These are phyloP conservation scores for Hirschioporus abietinus DNA, from an alignment of 768 basidiomycete species.

Conservation along the genomic window DNA sequence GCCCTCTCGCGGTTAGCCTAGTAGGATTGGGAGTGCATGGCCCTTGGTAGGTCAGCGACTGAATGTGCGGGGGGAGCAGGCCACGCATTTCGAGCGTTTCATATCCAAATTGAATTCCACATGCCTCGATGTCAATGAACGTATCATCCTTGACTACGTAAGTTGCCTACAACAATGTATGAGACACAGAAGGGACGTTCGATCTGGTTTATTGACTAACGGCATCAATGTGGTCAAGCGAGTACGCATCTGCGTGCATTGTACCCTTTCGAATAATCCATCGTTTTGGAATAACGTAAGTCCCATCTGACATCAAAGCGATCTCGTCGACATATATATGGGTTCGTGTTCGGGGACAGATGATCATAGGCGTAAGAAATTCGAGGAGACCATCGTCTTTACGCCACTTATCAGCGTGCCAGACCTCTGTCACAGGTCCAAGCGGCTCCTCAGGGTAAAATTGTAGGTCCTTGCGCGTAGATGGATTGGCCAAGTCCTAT, in stretches of 20 bases:
- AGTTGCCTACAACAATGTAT: no score
- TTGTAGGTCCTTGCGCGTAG: slow-evolving; percentile 18
- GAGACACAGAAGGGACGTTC: no score
- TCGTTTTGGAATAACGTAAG: slow-evolving; percentile 16
- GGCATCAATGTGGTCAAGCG: no score
- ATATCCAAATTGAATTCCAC: no score
- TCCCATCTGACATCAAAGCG: slow-evolving; percentile 8
- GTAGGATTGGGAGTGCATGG: slow-evolving; percentile 10
- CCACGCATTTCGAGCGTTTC: no score
- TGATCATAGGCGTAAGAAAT: slow-evolving; percentile 21
- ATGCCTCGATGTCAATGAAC: no score
- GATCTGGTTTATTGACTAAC: no score
- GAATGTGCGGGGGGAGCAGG: no score
- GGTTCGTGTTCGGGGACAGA: slow-evolving; percentile 3
- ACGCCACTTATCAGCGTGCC: slow-evolving; percentile 26
- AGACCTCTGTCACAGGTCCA: slow-evolving; percentile 18
- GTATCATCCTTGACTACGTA: no score
- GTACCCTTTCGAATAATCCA: slow-evolving; percentile 3
- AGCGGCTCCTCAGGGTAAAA: slow-evolving; percentile 24
- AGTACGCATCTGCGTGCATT: no score
- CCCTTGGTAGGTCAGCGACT: no score
- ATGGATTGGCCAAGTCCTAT: slow-evolving; percentile 25
- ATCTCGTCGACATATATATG: slow-evolving; percentile 25
- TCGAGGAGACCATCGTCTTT: slow-evolving; percentile 18
- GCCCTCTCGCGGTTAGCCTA: slow-evolving; percentile 8